phyloP scores from a whole-genome alignment of 345 rosid species.

The Gossypium bickii region DNA sequence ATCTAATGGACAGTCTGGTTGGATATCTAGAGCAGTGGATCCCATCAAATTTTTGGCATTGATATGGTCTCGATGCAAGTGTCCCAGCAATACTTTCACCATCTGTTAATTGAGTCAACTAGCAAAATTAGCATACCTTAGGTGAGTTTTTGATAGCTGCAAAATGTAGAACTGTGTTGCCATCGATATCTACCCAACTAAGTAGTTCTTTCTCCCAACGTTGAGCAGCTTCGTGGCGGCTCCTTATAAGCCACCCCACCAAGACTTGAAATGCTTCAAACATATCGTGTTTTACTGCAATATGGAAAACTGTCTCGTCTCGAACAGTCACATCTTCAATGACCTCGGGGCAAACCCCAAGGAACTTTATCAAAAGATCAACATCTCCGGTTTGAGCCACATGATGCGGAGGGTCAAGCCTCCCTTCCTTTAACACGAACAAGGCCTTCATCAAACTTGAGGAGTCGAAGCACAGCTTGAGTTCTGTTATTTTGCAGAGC shows the following conservation, averaged over 20 bases:
- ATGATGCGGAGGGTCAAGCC: conserved; percentile 21
- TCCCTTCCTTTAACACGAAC: conserved; percentile 18
- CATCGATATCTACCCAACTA: background rate
- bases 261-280: background rate
- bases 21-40: background rate
- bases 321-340: too few species aligned
- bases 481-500: too few species aligned
- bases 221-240: background rate
- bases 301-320: conserved; percentile 15
- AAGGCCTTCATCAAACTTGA: too few species aligned
- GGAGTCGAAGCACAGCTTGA: too few species aligned
- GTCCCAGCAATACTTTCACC: background rate
- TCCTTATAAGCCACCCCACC: too few species aligned
- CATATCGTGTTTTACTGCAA: background rate
- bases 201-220: background rate
- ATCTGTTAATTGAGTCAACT: too few species aligned
- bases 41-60: background rate
- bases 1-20: background rate
- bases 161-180: background rate
- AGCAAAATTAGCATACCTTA: background rate
- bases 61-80: background rate
- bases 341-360: too few species aligned
- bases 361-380: background rate
- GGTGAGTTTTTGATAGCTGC: background rate
- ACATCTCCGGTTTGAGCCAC: conserved; percentile 8